A percentile compares a stretch with the other conserved stretches of the same genome.
Conservation (phyloP, 2,329 filamentous ascomycete genomes). For the Diplodia scrobiculata region DNA sequence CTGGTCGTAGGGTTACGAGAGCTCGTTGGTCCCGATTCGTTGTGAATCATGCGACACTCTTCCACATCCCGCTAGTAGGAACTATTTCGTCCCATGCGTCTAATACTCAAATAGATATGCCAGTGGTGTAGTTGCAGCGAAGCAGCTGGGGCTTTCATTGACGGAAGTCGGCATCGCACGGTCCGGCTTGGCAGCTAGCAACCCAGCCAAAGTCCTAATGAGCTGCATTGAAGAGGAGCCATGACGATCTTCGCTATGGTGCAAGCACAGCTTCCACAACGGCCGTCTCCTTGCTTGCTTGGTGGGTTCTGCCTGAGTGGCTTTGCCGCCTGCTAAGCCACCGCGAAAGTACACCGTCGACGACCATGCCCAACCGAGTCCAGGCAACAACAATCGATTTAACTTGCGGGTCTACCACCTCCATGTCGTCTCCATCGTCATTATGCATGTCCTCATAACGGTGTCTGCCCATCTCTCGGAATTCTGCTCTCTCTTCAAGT, state of each 20-base stretch:
- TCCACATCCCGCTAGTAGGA: neutral
- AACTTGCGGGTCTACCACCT: neutral
- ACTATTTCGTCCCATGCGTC: too few relatives aligned
- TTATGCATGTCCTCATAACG: too few relatives aligned
- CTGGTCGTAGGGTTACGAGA: too few relatives aligned
- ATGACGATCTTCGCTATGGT: neutral
- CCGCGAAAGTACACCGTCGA: neutral
- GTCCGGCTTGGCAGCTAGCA: neutral
- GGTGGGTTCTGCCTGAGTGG: neutral
- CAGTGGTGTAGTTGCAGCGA: too few relatives aligned
- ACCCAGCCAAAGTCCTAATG: neutral
- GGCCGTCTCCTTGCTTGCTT: neutral
- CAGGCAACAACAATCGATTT: conserved; percentile 9
- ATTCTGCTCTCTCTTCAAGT: neutral
- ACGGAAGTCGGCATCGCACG: neutral
- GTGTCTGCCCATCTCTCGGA: neutral
- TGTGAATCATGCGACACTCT: neutral
- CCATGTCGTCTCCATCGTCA: neutral
- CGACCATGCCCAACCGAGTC: neutral
- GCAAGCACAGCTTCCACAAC: neutral
- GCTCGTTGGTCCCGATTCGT: neutral
- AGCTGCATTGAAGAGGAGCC: too few relatives aligned
- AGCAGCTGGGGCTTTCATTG: neutral
- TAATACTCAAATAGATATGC: too few relatives aligned
- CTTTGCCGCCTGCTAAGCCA: conserved; percentile 6